Base-by-base conservation (phyloP, 78 protist genomes). In the Monocercomonoides exilis region DNA sequence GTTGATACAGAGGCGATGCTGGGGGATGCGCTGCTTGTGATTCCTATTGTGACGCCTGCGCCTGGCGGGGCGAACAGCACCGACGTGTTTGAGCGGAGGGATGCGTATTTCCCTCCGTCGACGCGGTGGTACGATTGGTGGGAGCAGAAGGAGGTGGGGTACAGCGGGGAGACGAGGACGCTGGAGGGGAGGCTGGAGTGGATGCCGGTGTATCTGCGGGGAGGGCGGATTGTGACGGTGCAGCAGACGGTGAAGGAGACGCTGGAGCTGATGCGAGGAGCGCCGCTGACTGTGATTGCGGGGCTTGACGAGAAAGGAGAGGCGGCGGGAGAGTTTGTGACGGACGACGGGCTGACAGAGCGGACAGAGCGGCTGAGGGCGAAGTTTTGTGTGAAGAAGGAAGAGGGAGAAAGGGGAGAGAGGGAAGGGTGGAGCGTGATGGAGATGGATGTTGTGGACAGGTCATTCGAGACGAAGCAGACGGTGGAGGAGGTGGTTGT, bases 1-100 rank as follows among this genome's bases (percentile, higher is more conserved):
- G 21, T 54, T 21, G 70, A 54, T 21, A 54, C 70, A 21, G 38
- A 54, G 70, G 70, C 70, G 11, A 2, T 87, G 87, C 54, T 87
- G 2, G 90, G 90, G 77, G 35, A 45, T 33, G 41, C 2, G 5
- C 41, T 87, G 29, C 79, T 87, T 4, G 90, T 87, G 1, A 1
- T 21, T 4, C 90, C 90, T 35, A 38, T 70, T 3, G 29, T 44
- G 3, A 4, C 34, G 2, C 32, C 44, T 41, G n/a, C n/a, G n/a
- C n/a, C n/a, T n/a, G n/a, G n/a, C n/a, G 29, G 3, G 35, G 2
- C 2, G 2, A 1, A 41, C 6, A 5, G n/a, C 1, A 3, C 29
- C 1, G 2, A 70, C 6, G 3, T 34, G 34, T 3, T 33, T 87
- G 43, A 79, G 3, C 77, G 87, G 4, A 1, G 29, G 41, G 88